Base-by-base conservation (phyloP, 495 filamentous ascomycete species). In the Talaromyces adpressus region DNA sequence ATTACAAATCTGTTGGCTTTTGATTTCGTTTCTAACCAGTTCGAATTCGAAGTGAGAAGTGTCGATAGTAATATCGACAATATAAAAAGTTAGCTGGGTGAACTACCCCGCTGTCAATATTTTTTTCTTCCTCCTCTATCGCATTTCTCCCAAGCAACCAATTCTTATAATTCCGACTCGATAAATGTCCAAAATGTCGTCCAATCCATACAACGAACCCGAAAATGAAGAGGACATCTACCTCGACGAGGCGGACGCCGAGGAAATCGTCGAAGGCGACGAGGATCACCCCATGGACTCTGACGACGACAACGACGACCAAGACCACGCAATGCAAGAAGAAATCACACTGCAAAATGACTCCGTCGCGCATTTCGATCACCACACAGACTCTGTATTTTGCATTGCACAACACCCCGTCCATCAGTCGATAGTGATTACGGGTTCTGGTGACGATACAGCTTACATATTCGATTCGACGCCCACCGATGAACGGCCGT, bases 351-450 rank as follows among this genome's bases (percentile, higher is more conserved):
- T 98, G 16, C 82, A 92, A 63, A 98, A 98, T 77, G 92, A 98
- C 80, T 93, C 90, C 63, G 78, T 85, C 64, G 95, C 92, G 59
- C 91, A 96, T 77, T 97, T 97, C 74, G 94, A 97, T 76, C 70
- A 71, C 2, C 92, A 96, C 80, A 87, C 82, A 56, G 91, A 97
- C 79, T 90, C 86, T 54, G 88, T 99, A 61, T 98, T 96, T 79
- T 88, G 89, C 71, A 91, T 99, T 69, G 91, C 92, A 32, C 90
- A 94, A 67, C 95, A 99, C 71, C 95, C 95, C 2, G 76, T 87
- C 12, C 80, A 89, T 67, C 87, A 89, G 29, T 78, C 85, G 18
- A 87, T 96, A 53, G 80, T 97, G 63, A 87, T 93, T 12, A 96
- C 93, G 0, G 95, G 94, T 54, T 93, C 92, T 47, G 94, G 94